phyloP scores from a whole-genome alignment of 2,329 filamentous ascomycete genomes.

The Apiospora malaysiana region DNA sequence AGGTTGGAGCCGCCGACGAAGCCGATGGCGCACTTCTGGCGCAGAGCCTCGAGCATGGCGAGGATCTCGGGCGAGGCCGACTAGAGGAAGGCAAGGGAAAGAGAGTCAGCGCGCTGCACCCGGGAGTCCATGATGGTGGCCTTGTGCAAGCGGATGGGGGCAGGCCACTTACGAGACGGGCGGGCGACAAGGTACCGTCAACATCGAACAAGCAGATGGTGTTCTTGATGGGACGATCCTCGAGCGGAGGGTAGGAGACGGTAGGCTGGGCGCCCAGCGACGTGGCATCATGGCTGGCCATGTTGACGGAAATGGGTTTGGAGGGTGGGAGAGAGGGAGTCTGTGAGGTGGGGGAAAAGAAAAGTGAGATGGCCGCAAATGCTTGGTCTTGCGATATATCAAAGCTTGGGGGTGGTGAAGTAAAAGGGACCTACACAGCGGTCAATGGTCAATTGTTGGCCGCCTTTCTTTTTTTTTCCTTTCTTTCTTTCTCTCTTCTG shows the following conservation, averaged over 20 bases:
- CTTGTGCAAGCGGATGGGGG: background rate
- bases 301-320: background rate
- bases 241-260: constrained; percentile 65
- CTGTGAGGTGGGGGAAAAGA: background rate
- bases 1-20: constrained; percentile 94
- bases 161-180: constrained; percentile 69
- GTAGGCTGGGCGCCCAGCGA: constrained; percentile 4
- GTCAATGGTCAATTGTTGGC: constrained; percentile 9
- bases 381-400: background rate
- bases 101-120: constrained; percentile 19
- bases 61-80: constrained; percentile 81
- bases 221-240: constrained; percentile 86
- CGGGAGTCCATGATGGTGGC: background rate
- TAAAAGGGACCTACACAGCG: background rate
- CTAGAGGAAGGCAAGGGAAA: constrained; percentile 47
- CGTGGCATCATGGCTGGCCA: constrained; percentile 13
- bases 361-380: background rate
- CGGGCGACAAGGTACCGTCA: constrained; percentile 86
- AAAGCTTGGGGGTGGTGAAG: background rate
- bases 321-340: background rate
- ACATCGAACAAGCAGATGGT: constrained; percentile 97
- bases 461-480: constrained; percentile 16
- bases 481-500: too few relatives aligned
- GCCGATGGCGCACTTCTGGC: constrained; percentile 87
- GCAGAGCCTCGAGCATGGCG: constrained; percentile 76